phyloP scores from a whole-genome alignment of 805 yeast species.

The Saccharomyces mikatae region DNA sequence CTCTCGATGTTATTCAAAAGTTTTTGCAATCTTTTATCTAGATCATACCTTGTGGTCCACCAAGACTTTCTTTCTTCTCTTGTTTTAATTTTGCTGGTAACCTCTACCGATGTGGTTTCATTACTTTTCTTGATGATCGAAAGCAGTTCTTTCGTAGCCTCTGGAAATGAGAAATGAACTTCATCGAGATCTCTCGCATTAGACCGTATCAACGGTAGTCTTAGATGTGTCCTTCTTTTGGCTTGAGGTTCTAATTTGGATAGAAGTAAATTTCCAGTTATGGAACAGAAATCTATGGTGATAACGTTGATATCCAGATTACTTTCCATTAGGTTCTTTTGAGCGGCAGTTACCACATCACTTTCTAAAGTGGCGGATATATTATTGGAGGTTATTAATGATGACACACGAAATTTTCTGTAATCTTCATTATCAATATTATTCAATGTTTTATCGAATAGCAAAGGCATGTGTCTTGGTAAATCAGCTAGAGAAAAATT shows the following conservation, averaged over 20 bases:
- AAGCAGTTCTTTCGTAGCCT: conserved; percentile 40
- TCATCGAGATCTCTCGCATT: conserved; percentile 39
- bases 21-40: conserved; percentile 49
- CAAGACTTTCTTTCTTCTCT: conserved; percentile 57
- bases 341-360: background rate
- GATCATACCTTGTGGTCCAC: conserved; percentile 64
- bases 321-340: background rate
- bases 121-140: conserved; percentile 56
- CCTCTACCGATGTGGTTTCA: conserved; percentile 44
- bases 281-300: conserved; percentile 50
- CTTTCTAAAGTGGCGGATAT: background rate
- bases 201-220: conserved; percentile 53
- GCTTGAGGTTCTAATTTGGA: conserved; percentile 34
- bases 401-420: conserved; percentile 3
- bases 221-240: conserved; percentile 38
- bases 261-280: conserved; percentile 51
- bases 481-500: conserved; percentile 15
- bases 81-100: conserved; percentile 45
- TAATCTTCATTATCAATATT: conserved; percentile 13
- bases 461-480: conserved; percentile 16
- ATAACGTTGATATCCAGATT: conserved; percentile 31
- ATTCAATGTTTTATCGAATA: conserved; percentile 16
- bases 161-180: conserved; percentile 35
- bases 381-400: conserved; percentile 8
- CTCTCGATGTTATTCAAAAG: conserved; percentile 53